These are phyloP conservation scores for Helotiales sp. DNA, from an alignment of 2,329 filamentous ascomycete genomes.

Conservation along the genomic window DNA sequence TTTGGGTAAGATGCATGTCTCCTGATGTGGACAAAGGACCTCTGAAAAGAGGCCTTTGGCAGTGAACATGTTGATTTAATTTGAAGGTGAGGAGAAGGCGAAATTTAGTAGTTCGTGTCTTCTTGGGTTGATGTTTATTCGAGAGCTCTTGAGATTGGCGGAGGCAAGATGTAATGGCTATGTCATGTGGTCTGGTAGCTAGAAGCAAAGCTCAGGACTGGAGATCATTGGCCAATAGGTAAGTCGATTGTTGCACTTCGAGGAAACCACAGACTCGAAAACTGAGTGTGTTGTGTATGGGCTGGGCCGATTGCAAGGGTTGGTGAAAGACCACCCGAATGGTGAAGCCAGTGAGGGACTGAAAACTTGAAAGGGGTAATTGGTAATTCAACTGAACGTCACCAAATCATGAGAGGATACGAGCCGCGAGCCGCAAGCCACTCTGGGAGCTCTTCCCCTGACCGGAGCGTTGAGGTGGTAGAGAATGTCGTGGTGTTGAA, in stretches of 20 bases:
- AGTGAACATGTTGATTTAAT: conserved; percentile 40
- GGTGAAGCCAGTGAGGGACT: background rate
- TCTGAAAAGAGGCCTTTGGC: conserved; percentile 42
- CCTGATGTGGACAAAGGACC: conserved; percentile 40
- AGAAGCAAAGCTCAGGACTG: background rate
- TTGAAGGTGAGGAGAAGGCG: background rate
- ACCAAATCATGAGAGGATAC: no score
- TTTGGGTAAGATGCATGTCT: conserved; percentile 41
- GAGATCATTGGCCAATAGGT: background rate
- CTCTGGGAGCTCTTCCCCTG: background rate
- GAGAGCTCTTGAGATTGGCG: background rate
- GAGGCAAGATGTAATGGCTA: background rate
- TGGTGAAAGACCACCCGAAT: background rate
- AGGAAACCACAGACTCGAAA: no score
- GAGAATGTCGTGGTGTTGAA: background rate
- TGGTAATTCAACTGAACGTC: no score
- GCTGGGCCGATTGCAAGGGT: background rate
- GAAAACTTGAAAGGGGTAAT: background rate
- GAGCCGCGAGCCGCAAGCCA: no score
- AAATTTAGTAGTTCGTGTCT: background rate
- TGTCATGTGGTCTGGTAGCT: background rate
- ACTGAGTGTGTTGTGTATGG: background rate
- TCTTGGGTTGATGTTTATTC: background rate
- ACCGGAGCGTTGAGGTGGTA: background rate
- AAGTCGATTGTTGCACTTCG: no score